A percentile compares a stretch with the other conserved stretches of the same genome.
These are phyloP conservation scores for Triticum timopheevii DNA, from an alignment of 176 grass and related monocot species.

Conservation along the genomic window DNA sequence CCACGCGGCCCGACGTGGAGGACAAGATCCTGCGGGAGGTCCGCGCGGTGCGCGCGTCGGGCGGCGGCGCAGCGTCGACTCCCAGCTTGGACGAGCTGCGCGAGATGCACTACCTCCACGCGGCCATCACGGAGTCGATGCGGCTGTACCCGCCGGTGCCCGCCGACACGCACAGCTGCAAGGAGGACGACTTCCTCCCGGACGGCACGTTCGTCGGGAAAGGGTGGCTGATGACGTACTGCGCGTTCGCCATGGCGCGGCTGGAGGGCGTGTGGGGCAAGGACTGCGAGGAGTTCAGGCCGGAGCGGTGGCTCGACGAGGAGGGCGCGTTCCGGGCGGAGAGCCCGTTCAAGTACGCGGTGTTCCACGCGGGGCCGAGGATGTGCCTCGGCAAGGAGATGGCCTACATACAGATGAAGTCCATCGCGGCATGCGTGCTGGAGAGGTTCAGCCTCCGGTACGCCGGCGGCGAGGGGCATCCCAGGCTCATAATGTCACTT, in stretches of 20 bases:
- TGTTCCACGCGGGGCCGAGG: slow-evolving; percentile 57
- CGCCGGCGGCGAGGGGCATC: slow-evolving; percentile 24
- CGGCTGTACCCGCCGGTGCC: slow-evolving; percentile 60
- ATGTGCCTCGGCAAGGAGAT: slow-evolving; percentile 85
- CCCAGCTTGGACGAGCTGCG: slow-evolving; percentile 56
- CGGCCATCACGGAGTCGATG: slow-evolving; percentile 66
- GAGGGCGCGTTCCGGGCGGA: slow-evolving; percentile 52
- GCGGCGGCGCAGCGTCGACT: not conserved
- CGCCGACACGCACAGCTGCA: slow-evolving; percentile 45
- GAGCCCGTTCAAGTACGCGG: slow-evolving; percentile 53
- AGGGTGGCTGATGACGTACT: slow-evolving; percentile 51
- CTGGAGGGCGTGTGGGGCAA: slow-evolving; percentile 48
- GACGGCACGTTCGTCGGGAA: slow-evolving; percentile 53
- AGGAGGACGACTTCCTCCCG: slow-evolving; percentile 45
- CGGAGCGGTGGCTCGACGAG: slow-evolving; percentile 61
- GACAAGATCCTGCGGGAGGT: slow-evolving; percentile 53
- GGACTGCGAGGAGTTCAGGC: slow-evolving; percentile 51
- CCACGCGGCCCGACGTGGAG: slow-evolving; percentile 42
- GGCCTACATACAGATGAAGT: slow-evolving; percentile 81
- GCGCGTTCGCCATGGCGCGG: slow-evolving; percentile 46
- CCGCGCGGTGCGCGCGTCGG: not conserved
- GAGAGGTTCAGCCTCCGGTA: slow-evolving; percentile 43
- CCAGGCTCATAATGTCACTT: slow-evolving; percentile 38
- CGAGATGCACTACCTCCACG: slow-evolving; percentile 62
- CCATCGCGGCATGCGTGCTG: slow-evolving; percentile 46